phyloP scores from a whole-genome alignment of 2,329 filamentous ascomycete species.

The Arthrobotrys musiformis region DNA sequence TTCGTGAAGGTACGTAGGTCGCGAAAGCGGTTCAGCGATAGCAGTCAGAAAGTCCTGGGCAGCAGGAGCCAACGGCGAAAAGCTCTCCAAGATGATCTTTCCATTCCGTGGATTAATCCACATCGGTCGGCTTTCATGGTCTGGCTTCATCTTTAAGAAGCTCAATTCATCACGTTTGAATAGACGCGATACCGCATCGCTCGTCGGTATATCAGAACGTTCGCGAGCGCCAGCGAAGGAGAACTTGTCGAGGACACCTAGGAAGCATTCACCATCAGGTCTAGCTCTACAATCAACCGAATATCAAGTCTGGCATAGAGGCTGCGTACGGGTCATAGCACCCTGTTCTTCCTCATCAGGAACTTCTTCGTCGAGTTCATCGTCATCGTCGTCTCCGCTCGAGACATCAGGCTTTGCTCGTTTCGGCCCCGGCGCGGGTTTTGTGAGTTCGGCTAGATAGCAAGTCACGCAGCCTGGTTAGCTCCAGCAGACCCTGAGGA shows the following conservation, averaged over 20 bases:
- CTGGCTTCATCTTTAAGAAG: conserved; percentile 81
- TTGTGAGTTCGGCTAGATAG: conserved; percentile 41
- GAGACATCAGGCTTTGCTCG: conserved; percentile 42
- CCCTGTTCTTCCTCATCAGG: conserved; percentile 48
- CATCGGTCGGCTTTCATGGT: conserved; percentile 87
- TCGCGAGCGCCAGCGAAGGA: conserved; percentile 67
- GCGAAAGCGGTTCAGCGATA: conserved; percentile 90
- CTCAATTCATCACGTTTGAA: conserved; percentile 80
- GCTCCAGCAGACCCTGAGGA: conserved; percentile 19
- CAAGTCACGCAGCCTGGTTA: conserved; percentile 29
- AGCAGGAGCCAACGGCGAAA: conserved; percentile 84
- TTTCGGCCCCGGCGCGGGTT: conserved; percentile 38
- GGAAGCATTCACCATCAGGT: background rate
- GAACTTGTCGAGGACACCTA: conserved; percentile 62
- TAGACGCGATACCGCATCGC: conserved; percentile 69
- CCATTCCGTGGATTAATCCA: conserved; percentile 92
- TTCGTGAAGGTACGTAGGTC: conserved; percentile 91
- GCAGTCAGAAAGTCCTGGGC: conserved; percentile 96
- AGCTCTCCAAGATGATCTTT: conserved; percentile 91
- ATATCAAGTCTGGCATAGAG: background rate
- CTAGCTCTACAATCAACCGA: background rate
- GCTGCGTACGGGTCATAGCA: conserved; percentile 41
- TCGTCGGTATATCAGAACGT: conserved; percentile 63
- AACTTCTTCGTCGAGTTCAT: conserved; percentile 41
- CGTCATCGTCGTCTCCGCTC: conserved; percentile 38